Percentiles rank a stretch among this genome's conserved stretches.
phyloP scores from a whole-genome alignment of 495 filamentous ascomycete genomes.

The Penicillium roqueforti region DNA sequence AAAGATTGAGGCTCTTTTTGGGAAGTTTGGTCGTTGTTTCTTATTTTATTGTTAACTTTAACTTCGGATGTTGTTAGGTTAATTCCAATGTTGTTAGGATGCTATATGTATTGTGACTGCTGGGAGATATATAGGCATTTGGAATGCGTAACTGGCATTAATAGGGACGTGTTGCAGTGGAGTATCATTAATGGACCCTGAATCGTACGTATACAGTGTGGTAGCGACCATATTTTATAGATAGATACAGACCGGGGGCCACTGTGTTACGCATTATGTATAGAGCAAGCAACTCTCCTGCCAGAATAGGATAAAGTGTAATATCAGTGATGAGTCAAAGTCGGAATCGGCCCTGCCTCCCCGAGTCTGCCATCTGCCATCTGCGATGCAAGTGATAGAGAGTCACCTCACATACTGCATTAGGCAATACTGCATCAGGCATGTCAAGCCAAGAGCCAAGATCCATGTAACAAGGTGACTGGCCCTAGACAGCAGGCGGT shows the following conservation, averaged over 20 bases:
- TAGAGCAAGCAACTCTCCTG: background rate
- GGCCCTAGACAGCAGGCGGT: conserved; percentile 2
- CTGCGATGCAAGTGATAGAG: background rate
- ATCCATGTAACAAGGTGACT: too few species aligned
- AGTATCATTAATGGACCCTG: background rate
- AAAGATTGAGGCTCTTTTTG: background rate
- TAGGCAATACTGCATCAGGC: too few species aligned
- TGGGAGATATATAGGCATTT: background rate
- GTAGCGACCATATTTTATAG: too few species aligned
- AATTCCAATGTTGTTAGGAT: too few species aligned
- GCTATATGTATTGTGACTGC: background rate
- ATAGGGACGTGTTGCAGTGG: background rate
- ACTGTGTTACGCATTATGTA: too few species aligned
- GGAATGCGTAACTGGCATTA: too few species aligned
- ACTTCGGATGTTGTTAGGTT: background rate
- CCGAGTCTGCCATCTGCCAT: background rate
- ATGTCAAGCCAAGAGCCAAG: background rate
- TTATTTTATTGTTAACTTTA: background rate
- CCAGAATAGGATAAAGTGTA: background rate
- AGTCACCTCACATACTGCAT: background rate
- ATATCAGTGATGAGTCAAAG: background rate
- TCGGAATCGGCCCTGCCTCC: too few species aligned
- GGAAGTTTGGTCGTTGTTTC: background rate
- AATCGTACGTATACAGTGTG: background rate
- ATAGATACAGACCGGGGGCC: background rate